phyloP scores from a whole-genome alignment of 23 red algal genomes.

The Gracilaria gracilis region DNA sequence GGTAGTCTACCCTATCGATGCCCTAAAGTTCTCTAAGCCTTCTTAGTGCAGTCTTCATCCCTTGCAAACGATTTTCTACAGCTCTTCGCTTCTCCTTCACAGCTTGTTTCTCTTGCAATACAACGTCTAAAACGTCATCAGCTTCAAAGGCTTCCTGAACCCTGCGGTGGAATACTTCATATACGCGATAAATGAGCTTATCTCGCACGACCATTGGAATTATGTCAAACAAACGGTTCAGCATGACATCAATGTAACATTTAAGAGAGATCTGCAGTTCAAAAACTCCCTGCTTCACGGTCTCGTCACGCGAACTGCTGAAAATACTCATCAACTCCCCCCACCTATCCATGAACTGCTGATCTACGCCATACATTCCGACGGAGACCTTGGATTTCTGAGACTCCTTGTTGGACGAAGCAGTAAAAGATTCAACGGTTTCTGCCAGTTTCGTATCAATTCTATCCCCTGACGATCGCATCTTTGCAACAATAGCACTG shows the following conservation, averaged over 20 bases:
- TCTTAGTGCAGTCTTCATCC: not conserved
- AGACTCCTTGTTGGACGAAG: no score
- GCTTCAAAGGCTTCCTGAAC: not conserved
- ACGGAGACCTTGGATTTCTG: not conserved
- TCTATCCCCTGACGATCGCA: not conserved
- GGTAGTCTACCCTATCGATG: no score
- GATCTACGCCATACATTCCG: not conserved
- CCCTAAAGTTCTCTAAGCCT: not conserved
- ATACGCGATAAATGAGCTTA: conserved; percentile 10
- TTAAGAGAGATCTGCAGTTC: conserved; percentile 49
- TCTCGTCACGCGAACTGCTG: not conserved
- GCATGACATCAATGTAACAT: conserved; percentile 23
- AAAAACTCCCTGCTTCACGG: not conserved
- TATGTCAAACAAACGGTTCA: conserved; percentile 36
- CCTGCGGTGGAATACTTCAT: not conserved
- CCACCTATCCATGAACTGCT: not conserved
- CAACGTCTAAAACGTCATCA: not conserved
- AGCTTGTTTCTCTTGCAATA: not conserved
- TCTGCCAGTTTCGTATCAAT: no score
- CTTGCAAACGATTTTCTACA: not conserved
- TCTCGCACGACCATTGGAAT: conserved; percentile 32
- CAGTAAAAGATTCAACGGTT: no score
- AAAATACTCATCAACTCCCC: not conserved
- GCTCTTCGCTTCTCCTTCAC: not conserved
- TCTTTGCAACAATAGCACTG: not conserved